Conservation (phyloP, 2,329 filamentous ascomycete genomes). For the Pyrenochaeta sp. region DNA sequence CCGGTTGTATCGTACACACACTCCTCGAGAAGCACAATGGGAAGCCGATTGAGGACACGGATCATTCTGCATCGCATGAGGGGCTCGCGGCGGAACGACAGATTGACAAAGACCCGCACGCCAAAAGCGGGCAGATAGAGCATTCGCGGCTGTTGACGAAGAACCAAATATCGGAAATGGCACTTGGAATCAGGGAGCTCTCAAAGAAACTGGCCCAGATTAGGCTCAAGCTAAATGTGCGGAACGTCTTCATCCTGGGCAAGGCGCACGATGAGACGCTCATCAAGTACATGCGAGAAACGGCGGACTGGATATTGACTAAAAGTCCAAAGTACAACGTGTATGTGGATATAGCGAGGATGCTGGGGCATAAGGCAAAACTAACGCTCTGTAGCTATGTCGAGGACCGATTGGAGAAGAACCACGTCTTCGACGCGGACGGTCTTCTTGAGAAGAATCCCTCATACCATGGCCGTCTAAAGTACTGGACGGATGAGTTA, state of each 20-base stretch:
- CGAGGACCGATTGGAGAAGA: slow-evolving; percentile 76
- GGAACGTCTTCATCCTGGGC: slow-evolving; percentile 85
- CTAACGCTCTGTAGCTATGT: slow-evolving; percentile 62
- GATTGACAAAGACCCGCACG: slow-evolving; percentile 55
- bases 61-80: slow-evolving; percentile 39
- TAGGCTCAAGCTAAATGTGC: slow-evolving; percentile 80
- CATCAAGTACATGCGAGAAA: slow-evolving; percentile 77
- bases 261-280: slow-evolving; percentile 89
- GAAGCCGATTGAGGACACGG: slow-evolving; percentile 23
- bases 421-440: slow-evolving; percentile 76
- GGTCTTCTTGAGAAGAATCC: slow-evolving; percentile 71
- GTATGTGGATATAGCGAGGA: slow-evolving; percentile 52
- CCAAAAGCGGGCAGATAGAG: slow-evolving; percentile 49
- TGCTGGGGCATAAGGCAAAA: neutral
- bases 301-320: slow-evolving; percentile 82
- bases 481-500: slow-evolving; percentile 84
- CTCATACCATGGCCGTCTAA: slow-evolving; percentile 66
- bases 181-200: slow-evolving; percentile 90
- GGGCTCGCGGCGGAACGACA: slow-evolving; percentile 46
- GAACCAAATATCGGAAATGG: slow-evolving; percentile 95
- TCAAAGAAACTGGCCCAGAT: slow-evolving; percentile 86
- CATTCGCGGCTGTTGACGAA: slow-evolving; percentile 87
- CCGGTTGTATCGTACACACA: slow-evolving; percentile 69
- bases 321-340: slow-evolving; percentile 77
- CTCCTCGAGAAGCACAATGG: slow-evolving; percentile 61